phyloP scores from a whole-genome alignment of 768 basidiomycete genomes.

The Rhodocollybia butyracea region DNA sequence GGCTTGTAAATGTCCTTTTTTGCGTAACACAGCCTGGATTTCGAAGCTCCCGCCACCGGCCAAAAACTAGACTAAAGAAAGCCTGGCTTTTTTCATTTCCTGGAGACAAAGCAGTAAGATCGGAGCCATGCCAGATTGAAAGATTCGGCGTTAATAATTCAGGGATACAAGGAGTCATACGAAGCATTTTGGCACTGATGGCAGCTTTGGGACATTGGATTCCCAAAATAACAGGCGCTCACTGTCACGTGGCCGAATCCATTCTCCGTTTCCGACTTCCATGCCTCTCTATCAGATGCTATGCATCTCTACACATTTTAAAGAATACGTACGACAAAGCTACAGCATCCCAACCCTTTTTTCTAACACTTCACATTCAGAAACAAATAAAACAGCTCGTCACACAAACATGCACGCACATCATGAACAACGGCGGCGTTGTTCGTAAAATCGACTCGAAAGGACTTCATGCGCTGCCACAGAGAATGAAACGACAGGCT shows the following conservation, averaged over 20 bases:
- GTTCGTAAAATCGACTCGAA: conserved; percentile 76
- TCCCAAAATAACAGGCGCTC: not conserved
- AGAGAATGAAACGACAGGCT: conserved; percentile 66
- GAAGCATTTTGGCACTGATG: too few species aligned
- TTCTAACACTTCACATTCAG: conserved; percentile 32
- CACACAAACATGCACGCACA: conserved; percentile 62
- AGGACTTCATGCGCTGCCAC: conserved; percentile 73
- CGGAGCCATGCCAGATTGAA: too few species aligned
- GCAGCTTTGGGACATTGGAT: too few species aligned
- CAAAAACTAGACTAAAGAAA: too few species aligned
- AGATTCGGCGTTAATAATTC: too few species aligned
- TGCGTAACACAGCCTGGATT: too few species aligned
- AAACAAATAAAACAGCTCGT: conserved; percentile 74
- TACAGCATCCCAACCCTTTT: not conserved
- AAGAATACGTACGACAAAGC: conserved; percentile 69
- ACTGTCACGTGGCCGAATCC: not conserved
- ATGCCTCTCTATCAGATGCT: conserved; percentile 92
- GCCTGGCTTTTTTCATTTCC: too few species aligned
- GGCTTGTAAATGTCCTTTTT: too few species aligned
- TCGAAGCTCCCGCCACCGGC: too few species aligned
- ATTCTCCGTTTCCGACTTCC: not conserved
- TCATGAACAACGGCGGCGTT: conserved; percentile 75
- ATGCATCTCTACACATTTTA: conserved; percentile 76
- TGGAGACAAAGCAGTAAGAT: too few species aligned
- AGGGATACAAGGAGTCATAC: too few species aligned